Percentiles rank a stretch among this genome's conserved stretches.
Conservation (phyloP, 225 moss, liverwort and hornwort genomes). For the Marchantia polymorpha region DNA sequence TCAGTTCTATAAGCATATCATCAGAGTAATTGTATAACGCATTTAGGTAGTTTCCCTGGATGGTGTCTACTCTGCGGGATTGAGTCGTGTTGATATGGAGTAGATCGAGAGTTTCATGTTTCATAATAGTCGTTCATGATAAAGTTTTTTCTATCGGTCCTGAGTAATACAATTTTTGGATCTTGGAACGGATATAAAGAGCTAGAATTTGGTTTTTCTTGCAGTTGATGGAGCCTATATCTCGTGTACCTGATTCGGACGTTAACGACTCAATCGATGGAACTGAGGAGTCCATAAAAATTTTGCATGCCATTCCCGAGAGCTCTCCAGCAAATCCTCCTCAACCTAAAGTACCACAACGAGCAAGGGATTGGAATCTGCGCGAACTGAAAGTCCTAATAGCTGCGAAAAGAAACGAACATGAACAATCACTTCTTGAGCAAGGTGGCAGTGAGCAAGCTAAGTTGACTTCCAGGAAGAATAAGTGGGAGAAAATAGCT, state of each 20-base stretch:
- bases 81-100: no score
- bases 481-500: slow-evolving; percentile 31
- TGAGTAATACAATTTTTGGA: no score
- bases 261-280: slow-evolving; percentile 25
- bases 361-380: slow-evolving; percentile 29
- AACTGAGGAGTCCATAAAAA: slow-evolving; percentile 22
- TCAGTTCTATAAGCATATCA: no score
- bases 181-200: no score
- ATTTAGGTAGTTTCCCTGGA: no score
- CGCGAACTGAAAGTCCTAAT: slow-evolving; percentile 23
- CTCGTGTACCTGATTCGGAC: slow-evolving; percentile 19
- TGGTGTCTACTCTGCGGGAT: no score
- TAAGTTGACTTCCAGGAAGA: slow-evolving; percentile 25
- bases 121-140: no score
- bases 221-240: slow-evolving; percentile 18
- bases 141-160: no score
- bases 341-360: slow-evolving; percentile 16
- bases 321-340: slow-evolving; percentile 14
- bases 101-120: no score
- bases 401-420: slow-evolving; percentile 24
- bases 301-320: slow-evolving; percentile 14
- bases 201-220: background rate
- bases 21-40: no score
- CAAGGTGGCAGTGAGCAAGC: slow-evolving; percentile 20
- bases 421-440: slow-evolving; percentile 25